Evolutionary conservation across 371 early-diverging fungal genomes (phyloP), one percentile per base, ranked within the genome.

Genomic region (Rhizomucor pusillus): DNA sequence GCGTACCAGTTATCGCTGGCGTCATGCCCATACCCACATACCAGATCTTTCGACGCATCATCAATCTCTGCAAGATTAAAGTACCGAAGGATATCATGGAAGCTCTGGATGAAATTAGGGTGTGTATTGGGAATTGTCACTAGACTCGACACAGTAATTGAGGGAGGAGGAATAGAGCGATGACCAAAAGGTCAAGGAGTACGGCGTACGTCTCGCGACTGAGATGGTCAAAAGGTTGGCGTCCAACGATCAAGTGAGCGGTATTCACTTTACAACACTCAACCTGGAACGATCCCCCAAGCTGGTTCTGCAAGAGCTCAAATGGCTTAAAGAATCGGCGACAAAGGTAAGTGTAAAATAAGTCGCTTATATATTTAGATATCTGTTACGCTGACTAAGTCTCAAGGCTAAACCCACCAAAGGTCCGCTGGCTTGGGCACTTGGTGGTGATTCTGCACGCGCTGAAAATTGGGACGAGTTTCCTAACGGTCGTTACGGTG

Each of bases 401-500:
- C 5, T 7, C 3, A 29, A 29, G 29, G 7, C 29, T 29, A 29
- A 29, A 7, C 3, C 5, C 29, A 29, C 29, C 3, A 29, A 29
- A 7, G 29, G 3, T 29, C 29, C 29, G 29, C 29, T 29, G 29
- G 52, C 70, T 41, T 66, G 61, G 59, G 41, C 57, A 13, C 56
- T 61, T 41, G 39, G 60, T 41, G 65, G 59, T 48, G 72, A 71
- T 43, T 57, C 71, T 20, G 48, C 65, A 11, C 64, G 65, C n/a
- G 73, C 75, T 5, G 82, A 82, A 56, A 73, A 85, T 20, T 95
- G 95, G 95, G 97, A 98, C 77, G 95, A 98, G 47, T 97, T 92
- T 67, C 97, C 97, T 23, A 98, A 98, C 66, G 97, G 98, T 19
- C 88, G 98, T 35, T 98, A 95, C 90, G 97, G 97, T 57, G 95